Conservation (phyloP, 495 filamentous ascomycete genomes). For the Haplographium delicatum region DNA sequence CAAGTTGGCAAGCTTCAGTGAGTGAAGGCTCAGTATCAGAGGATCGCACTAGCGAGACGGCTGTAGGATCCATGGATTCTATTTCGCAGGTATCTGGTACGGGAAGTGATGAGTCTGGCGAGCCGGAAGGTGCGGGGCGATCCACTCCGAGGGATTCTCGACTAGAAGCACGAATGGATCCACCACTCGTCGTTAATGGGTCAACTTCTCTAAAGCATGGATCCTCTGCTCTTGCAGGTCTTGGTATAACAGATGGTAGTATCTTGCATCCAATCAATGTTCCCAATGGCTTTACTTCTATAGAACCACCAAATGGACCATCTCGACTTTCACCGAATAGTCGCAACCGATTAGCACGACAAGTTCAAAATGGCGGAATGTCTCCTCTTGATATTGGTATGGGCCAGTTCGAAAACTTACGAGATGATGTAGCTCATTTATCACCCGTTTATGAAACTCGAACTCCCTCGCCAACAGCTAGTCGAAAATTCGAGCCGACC, state of each 20-base stretch:
- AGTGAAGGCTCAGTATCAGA: conserved; percentile 15
- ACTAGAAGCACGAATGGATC: conserved; percentile 6
- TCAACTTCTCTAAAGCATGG: conserved; percentile 13
- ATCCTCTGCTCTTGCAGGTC: background rate
- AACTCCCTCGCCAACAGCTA: conserved; percentile 41
- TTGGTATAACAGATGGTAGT: background rate
- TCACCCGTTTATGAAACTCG: conserved; percentile 52
- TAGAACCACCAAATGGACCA: conserved; percentile 15
- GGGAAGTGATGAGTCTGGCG: conserved; percentile 12
- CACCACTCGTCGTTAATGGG: conserved; percentile 21
- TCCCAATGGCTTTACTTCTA: conserved; percentile 11
- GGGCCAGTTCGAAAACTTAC: conserved; percentile 16
- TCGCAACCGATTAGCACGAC: conserved; percentile 18
- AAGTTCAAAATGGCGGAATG: conserved; percentile 23
- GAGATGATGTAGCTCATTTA: conserved; percentile 33
- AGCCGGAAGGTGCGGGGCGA: conserved; percentile 10
- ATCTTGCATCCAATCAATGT: background rate
- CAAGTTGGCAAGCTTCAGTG: conserved; percentile 18
- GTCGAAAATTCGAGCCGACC: conserved; percentile 19
- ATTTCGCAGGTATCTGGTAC: conserved; percentile 13
- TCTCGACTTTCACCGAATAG: conserved; percentile 20
- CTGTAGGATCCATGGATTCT: conserved; percentile 19
- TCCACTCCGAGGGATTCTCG: conserved; percentile 16
- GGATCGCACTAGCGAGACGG: conserved; percentile 16
- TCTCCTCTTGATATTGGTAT: conserved; percentile 25